Evolutionary conservation across 805 yeast genomes (phyloP), one percentile per base, ranked within the genome.

Genomic region (Ogataea methanolica): DNA sequence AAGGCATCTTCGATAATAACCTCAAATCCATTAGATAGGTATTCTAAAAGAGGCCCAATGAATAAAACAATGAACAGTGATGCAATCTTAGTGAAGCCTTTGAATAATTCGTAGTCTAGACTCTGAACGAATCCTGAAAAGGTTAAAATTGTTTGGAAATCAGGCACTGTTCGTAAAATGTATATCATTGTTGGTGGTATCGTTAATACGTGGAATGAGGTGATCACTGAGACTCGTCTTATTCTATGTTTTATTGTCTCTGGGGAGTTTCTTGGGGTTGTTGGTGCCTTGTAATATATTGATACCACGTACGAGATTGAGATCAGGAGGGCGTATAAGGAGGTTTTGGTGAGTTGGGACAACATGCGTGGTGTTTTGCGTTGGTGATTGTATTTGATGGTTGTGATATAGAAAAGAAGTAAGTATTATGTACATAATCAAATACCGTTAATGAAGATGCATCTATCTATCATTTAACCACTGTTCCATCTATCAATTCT

Each of bases 301-400:
- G 65, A 68, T 4, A 62, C 55, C 15, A 81, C 84, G 57, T 79
- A 81, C 3, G 73, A 64, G 12, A 66, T 46, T 1, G 85, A 74
- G 3, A 78, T 59, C 0, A 60, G 39, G 0, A 67, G 33, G 0
- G 75, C 61, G 6, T 69, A 54, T 0, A 48, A n/a, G 9, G 59
- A 42, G 2, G 67, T 62, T 11, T 15, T 6, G 3, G 15, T 9
- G 6, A 33, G 19, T 31, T 40, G n/a, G 15, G 33, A 23, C 22
- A 17, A n/a, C 33, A 34, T 22, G 36, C 33, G 12, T 26, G 31
- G 31, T 26, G 11, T 2, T 9, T 11, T 11, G 9, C 11, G 31
- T 11, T 16, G 23, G 21, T 36, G 12, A 15, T 36, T 11, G 12
- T 4, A 9, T n/a, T 19, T 16, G 17, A 12, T 42, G 33, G 15